These are phyloP conservation scores for Pseudonitzschia multistriata DNA, from an alignment of 108 stramenopile species.

Conservation along the genomic window DNA sequence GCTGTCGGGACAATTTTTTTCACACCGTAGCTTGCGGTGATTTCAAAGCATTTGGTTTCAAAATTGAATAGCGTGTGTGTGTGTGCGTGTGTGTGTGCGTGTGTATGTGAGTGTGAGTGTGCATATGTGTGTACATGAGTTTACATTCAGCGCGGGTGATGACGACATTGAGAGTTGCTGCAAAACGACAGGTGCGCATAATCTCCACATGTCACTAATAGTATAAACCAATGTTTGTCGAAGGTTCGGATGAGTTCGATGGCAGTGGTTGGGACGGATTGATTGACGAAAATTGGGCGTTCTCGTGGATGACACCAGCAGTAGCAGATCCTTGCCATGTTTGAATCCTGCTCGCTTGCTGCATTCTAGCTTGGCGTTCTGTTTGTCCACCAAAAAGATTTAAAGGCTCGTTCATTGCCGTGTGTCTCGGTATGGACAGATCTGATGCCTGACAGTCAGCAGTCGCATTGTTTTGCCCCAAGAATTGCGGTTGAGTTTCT, in stretches of 20 bases:
- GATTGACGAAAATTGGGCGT: constrained; percentile 26
- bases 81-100: not conserved
- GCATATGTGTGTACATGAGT: not conserved
- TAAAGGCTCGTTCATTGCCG: not conserved
- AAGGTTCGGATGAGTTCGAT: constrained; percentile 14
- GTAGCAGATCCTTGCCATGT: constrained; percentile 25
- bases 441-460: not conserved
- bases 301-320: constrained; percentile 18
- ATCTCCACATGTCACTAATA: not conserved
- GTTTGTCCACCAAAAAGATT: constrained; percentile 14
- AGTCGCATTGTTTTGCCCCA: not conserved
- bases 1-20: not conserved
- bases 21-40: not conserved
- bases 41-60: not conserved
- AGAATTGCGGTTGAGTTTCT: not conserved
- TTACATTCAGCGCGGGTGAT: not conserved
- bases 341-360: constrained; percentile 14
- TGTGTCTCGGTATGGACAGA: not conserved
- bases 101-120: not conserved
- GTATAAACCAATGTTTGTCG: constrained; percentile 37
- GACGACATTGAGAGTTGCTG: not conserved
- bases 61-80: not conserved
- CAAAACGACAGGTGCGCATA: not conserved
- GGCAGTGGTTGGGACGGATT: constrained; percentile 4
- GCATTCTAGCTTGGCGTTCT: not conserved